Base-by-base conservation (phyloP, 2,329 filamentous ascomycete species). In the Lasiodiplodia hormozganensis region DNA sequence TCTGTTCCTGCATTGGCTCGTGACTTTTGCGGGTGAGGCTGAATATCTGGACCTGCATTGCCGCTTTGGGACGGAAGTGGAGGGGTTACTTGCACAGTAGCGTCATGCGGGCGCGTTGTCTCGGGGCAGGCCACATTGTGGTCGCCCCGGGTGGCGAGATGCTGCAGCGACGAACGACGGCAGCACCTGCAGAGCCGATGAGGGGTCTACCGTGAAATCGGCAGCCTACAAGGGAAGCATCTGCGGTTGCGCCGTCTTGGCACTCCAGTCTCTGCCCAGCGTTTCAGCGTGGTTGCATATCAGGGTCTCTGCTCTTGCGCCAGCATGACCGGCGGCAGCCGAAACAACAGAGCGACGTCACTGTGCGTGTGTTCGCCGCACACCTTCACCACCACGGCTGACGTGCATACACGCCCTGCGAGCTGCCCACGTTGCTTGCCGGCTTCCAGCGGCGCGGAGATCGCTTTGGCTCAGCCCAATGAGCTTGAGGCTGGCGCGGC, bases 1-100 rank as follows among this genome's bases (percentile, higher is more conserved):
- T 28, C 28, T 52, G 60, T 64, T 64, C 60, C 60, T 64, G 60
- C 60, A 52, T 64, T n/a, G 47, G 60, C 60, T 64, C 25, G 60
- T 64, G 60, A 64, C 47, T 21, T 12, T 23, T 52, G 60, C 43
- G 47, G 60, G 31, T 64, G 60, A 64, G 60, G 60, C 60, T 64
- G 43, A 49, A 36, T 49, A 16, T 18, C 16, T 10, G 51, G 23
- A 62, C 21, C 11, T 14, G 47, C 18, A 34, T 25, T 64, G 21
- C 43, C n/a, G 38, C n/a, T 40, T 64, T 52, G 43, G 47, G 60
- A 23, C n/a, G 10, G 16, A 12, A 64, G 47, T 64, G 47, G 47
- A 64, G 31, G 11, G 60, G 16, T 38, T 53, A 10, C 31, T 34
- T 34, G 31, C 31, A 8, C 31, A 7, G 31, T 34, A 31, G 28